Conservation (phyloP, 805 yeast genomes). For the Cyberlindnera amylophila region DNA sequence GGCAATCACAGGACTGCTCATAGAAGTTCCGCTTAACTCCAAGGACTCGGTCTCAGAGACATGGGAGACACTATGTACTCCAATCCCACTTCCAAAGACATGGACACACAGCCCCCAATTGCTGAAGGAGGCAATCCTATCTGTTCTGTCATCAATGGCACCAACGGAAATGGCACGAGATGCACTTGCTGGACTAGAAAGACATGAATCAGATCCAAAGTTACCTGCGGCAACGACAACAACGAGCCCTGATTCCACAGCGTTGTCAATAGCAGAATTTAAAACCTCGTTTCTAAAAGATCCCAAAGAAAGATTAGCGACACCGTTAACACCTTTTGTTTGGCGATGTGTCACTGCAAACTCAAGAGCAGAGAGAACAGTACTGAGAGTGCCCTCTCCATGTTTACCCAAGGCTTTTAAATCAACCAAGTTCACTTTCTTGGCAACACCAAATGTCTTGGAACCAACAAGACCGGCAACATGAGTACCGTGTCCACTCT, state of each 20-base stretch:
- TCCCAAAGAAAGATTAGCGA: slow-evolving; percentile 80
- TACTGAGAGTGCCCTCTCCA: slow-evolving; percentile 71
- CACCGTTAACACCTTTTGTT: slow-evolving; percentile 40
- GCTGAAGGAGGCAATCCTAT: slow-evolving; percentile 71
- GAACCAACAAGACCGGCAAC: slow-evolving; percentile 90
- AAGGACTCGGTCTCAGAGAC: slow-evolving; percentile 19
- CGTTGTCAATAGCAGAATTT: slow-evolving; percentile 74
- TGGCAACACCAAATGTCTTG: slow-evolving; percentile 76
- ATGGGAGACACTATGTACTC: slow-evolving; percentile 53
- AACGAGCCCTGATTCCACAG: slow-evolving; percentile 65
- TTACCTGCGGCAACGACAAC: slow-evolving; percentile 89
- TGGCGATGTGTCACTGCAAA: slow-evolving; percentile 59
- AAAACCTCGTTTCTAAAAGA: slow-evolving; percentile 63
- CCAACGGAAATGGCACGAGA: slow-evolving; percentile 75
- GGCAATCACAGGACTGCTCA: slow-evolving; percentile 75
- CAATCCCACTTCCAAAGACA: slow-evolving; percentile 77
- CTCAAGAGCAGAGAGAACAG: slow-evolving; percentile 63
- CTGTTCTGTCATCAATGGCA: slow-evolving; percentile 75
- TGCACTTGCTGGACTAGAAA: slow-evolving; percentile 84
- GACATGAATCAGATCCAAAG: slow-evolving; percentile 71
- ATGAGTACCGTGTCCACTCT: slow-evolving; percentile 89
- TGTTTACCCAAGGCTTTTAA: slow-evolving; percentile 65
- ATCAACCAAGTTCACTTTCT: slow-evolving; percentile 58
- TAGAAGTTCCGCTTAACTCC: slow-evolving; percentile 68
- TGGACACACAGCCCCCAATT: slow-evolving; percentile 94